These are phyloP conservation scores for Byssoonygena ceratinophila DNA, from an alignment of 2,329 filamentous ascomycete genomes.

Conservation along the genomic window DNA sequence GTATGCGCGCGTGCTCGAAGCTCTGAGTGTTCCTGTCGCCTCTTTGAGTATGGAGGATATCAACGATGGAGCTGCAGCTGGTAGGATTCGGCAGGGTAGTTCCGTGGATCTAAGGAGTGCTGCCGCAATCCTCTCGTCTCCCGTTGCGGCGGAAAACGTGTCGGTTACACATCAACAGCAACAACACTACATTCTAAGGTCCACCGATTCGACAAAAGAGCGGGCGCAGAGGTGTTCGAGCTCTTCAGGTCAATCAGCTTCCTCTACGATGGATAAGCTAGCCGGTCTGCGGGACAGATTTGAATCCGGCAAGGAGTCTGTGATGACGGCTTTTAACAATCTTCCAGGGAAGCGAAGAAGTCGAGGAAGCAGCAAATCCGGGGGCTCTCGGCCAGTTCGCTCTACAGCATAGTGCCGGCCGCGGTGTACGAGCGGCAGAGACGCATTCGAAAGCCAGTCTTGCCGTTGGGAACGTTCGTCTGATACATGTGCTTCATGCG, in stretches of 20 bases:
- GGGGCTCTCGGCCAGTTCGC: not conserved
- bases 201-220: not conserved
- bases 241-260: constrained; percentile 1
- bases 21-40: not conserved
- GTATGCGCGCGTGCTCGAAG: constrained; percentile 5
- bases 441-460: not conserved
- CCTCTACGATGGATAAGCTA: not conserved
- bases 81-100: not conserved
- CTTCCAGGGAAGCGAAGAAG: not conserved
- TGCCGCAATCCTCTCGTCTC: not conserved
- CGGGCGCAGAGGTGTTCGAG: not conserved
- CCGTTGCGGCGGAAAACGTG: not conserved
- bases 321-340: constrained; percentile 8
- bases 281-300: not conserved
- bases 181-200: constrained; percentile 1
- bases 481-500: no score
- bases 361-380: constrained; percentile 7
- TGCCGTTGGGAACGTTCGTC: no score
- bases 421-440: not conserved
- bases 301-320: constrained; percentile 5
- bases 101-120: not conserved
- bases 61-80: not conserved
- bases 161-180: not conserved
- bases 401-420: not conserved
- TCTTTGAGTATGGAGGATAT: not conserved